Base-by-base conservation (phyloP, 495 filamentous ascomycete species). In the Xylaria flabelliformis region DNA sequence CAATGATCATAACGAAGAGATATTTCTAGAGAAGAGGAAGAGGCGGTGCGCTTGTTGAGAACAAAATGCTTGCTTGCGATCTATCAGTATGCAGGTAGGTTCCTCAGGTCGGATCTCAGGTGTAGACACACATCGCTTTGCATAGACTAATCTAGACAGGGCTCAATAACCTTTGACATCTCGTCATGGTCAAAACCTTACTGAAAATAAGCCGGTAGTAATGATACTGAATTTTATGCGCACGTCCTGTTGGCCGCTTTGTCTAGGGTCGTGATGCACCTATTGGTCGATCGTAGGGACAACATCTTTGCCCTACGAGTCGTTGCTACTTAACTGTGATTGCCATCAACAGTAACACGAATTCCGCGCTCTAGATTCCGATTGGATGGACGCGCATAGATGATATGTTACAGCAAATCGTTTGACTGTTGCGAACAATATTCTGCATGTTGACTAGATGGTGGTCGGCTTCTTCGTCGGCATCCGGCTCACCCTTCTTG, bases 351-450 rank as follows among this genome's bases (percentile, higher is more conserved):
- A 53, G 50, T 13, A 10, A 53, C 50, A 53, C 10, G 3, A 13
- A 26, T 53, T 13, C 12, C 4, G 21, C 10, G 8, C 50, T 24
- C 50, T 13, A 21, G 21, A 1, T 53, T 26, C n/a, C 50, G 21
- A 26, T 26, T 15, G 9, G 29, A 8, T 9, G 17, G 26, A 29
- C 10, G 26, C 17, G 26, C 5, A 26, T 2, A 42, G 29, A 59
- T 29, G 7, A 10, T 7, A 19, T 59, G 3, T 29, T 34, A 36
- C 21, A 8, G 26, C 41, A 34, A 24, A 51, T 21, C 4, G 24
- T 50, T 51, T 65, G 29, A 44, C 63, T 65, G 8, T n/a, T 65
- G 13, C 21, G 50, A 53, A 24, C 34, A 42, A 34, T 65, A 21
- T 32, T 46, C 24, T 26, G 61, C 42, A 64, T 64, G 48, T 8